phyloP scores from a whole-genome alignment of 768 basidiomycete species.

The Boletellus ananiceps region DNA sequence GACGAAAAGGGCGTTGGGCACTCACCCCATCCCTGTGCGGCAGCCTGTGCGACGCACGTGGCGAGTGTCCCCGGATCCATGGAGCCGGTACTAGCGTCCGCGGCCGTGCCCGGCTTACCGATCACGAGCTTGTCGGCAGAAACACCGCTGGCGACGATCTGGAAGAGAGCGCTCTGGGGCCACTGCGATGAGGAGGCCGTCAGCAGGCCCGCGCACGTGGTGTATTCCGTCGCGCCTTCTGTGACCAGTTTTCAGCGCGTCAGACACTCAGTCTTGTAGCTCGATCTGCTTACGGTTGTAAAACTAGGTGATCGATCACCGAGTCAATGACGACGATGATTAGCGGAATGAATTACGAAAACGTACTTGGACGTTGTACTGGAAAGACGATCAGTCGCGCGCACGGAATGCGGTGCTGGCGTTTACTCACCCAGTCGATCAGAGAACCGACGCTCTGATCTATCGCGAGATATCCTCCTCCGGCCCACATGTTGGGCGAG shows the following conservation, averaged over 20 bases:
- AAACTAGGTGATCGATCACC: conserved; percentile 12
- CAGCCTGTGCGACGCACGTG: conserved; percentile 56
- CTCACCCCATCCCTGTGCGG: conserved; percentile 65
- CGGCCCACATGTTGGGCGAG: conserved; percentile 16
- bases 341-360: not conserved
- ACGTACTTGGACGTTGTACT: conserved; percentile 39
- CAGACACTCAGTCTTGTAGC: not conserved
- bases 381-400: not conserved
- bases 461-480: conserved; percentile 40
- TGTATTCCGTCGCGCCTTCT: conserved; percentile 64
- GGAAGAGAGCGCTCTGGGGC: conserved; percentile 57
- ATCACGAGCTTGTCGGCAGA: conserved; percentile 49
- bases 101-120: conserved; percentile 45
- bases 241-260: not conserved
- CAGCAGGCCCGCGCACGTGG: conserved; percentile 56
- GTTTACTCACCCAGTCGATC: conserved; percentile 40
- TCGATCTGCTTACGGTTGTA: conserved; percentile 25
- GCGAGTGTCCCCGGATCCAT: conserved; percentile 55
- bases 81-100: conserved; percentile 49
- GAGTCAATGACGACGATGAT: conserved; percentile 1
- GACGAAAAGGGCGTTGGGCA: conserved; percentile 2
- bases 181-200: conserved; percentile 53
- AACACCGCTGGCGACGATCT: conserved; percentile 47
- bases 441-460: conserved; percentile 35
- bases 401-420: not conserved